Evolutionary conservation across 495 filamentous ascomycete genomes (phyloP), one percentile per base, ranked within the genome.

Genomic region (Neurospora sp.): DNA sequence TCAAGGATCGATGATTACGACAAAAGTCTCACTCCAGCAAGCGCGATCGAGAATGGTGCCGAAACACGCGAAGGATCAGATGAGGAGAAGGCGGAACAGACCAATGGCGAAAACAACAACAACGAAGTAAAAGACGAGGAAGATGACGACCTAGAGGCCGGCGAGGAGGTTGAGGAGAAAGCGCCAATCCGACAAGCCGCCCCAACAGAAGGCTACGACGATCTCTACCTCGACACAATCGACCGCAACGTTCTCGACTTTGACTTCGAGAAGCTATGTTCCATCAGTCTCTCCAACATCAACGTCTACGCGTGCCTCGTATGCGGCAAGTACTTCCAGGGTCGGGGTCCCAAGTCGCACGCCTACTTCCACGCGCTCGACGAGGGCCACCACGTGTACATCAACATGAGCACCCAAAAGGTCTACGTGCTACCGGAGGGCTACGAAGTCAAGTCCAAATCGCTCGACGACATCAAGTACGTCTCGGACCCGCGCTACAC

Each of bases 331-430:
- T 99, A 98, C 84, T 99, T 91, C 81, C 94, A 97, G 79, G 96
- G 96, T 22, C 88, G 96, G 75, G 96, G 96, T 1, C 92, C 92
- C 14, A 97, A 97, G 75, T 96, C 94, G 68, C 91, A 97, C 81
- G 96, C 96, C 69, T 99, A 99, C 85, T 97, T 96, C 79, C 96
- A 99, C 83, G 93, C 96, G 72, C 90, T 99, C 37, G 96, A 99
- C 74, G 89, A 93, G 72, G 91, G 89, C 72, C 96, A 99, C 80
- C 96, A 99, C 84, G 95, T 98, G 65, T 98, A 92, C 82, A 92
- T 99, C 85, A 99, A 98, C 80, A 96, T 98, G 89, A 87, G 92
- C 74, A 94, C 92, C 27, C 94, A 97, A 81, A 96, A 92, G 80
- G 94, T 98, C 18, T 99, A 96, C 79, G 95, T 98, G 38, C 84